Evolutionary conservation across 495 filamentous ascomycete genomes (phyloP).

Genomic region (Thermothielavioides terrestris): DNA sequence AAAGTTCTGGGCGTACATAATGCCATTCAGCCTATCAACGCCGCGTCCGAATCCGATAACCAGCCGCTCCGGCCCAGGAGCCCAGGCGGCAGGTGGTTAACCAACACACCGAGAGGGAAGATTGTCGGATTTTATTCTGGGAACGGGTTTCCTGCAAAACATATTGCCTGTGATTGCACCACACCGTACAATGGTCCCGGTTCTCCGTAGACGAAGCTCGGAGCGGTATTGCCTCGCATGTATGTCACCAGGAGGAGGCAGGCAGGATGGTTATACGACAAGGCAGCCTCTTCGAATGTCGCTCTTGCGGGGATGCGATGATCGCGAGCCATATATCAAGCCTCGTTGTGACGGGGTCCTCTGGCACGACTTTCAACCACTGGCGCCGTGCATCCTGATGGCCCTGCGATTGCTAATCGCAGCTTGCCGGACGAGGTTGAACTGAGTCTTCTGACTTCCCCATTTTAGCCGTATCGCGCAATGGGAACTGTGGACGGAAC

Average conservation of each 20-base stretch:
- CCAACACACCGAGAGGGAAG: constrained; percentile 10
- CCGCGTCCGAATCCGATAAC: background rate
- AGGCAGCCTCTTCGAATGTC: no score
- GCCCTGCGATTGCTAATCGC: no score
- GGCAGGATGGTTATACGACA: no score
- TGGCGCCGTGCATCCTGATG: no score
- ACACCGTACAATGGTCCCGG: background rate
- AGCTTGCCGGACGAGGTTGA: no score
- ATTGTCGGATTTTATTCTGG: constrained; percentile 15
- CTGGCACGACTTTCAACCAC: no score
- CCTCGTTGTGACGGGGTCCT: no score
- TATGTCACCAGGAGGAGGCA: no score
- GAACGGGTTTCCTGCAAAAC: no score
- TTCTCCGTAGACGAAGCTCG: background rate
- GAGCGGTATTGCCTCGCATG: background rate
- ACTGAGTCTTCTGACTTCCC: no score
- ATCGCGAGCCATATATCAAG: background rate
- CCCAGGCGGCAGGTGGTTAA: constrained; percentile 7
- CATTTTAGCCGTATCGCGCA: constrained; percentile 1
- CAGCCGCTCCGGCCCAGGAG: constrained; percentile 1
- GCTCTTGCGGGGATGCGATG: background rate
- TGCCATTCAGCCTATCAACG: constrained; percentile 17
- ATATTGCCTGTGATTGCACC: background rate
- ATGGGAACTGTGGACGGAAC: background rate
- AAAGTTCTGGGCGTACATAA: constrained; percentile 3